Conservation (phyloP, 441 rosid genomes). For the Oxalis stricta region DNA sequence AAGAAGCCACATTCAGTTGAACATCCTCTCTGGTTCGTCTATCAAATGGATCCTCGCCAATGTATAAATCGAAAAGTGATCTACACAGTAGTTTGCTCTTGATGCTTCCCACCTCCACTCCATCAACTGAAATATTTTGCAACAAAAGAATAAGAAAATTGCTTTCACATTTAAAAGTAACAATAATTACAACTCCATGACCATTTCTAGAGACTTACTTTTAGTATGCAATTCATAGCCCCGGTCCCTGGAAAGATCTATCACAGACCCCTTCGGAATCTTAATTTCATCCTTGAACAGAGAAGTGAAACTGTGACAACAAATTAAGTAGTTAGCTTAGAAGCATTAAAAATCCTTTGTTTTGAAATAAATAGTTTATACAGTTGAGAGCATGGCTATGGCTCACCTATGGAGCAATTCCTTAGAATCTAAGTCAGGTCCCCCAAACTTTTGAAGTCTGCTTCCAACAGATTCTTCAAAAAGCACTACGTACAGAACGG, state of each 20-base stretch:
- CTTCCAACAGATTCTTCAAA: slow-evolving; percentile 77
- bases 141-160: background rate
- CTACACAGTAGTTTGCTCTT: slow-evolving; percentile 66
- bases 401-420: slow-evolving; percentile 75
- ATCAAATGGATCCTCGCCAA: slow-evolving; percentile 78
- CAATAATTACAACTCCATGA: no score
- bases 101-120: slow-evolving; percentile 62
- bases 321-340: background rate
- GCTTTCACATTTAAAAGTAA: background rate
- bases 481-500: slow-evolving; percentile 64
- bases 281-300: slow-evolving; percentile 85
- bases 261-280: slow-evolving; percentile 61
- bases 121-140: slow-evolving; percentile 40
- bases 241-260: slow-evolving; percentile 59
- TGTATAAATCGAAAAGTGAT: slow-evolving; percentile 66
- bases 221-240: slow-evolving; percentile 54
- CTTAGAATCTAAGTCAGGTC: slow-evolving; percentile 35
- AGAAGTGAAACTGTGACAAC: slow-evolving; percentile 50
- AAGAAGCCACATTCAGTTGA: slow-evolving; percentile 39
- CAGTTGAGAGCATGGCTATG: slow-evolving; percentile 1
- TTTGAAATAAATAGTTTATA: no score
- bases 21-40: slow-evolving; percentile 59
- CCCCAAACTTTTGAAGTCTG: slow-evolving; percentile 65
- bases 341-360: background rate
- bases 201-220: no score